Evolutionary conservation across 2,329 filamentous ascomycete genomes (phyloP), one percentile per base, ranked within the genome.

Genomic region (Trichoderma brevicompactum): DNA sequence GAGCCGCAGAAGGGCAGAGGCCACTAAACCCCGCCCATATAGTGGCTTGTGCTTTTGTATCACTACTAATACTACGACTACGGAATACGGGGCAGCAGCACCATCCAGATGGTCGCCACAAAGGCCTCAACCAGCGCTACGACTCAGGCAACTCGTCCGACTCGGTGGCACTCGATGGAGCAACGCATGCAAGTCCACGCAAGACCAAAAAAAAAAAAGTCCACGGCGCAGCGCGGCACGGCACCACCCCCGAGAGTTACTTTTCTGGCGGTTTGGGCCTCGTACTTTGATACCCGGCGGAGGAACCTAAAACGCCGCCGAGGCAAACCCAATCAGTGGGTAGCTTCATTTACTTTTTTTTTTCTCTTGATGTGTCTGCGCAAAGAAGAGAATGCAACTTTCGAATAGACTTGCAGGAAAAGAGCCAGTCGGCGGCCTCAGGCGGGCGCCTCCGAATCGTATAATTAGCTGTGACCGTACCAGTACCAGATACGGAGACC

Each of bases 51-150:
- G 23, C 23, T 28, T 28, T 28, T 28, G 23, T 28, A 28, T 28
- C 23, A 28, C 23, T 28, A 28, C 23, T 5, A 28, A 5, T 28
- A 28, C 5, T 5, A 28, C 23, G 2, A 28, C 23, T 5, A 28
- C 23, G 23, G 23, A 28, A 28, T 28, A 28, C 23, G 23, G 23
- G 23, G 23, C 23, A 28, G 23, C 23, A 28, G 23, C 23, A 28
- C 23, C 23, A 28, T 28, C 23, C 23, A 28, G 23, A 28, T n/a
- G 48, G 32, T 44, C 59, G 59, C 59, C 59, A 62, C 59, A 61
- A 62, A 53, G 46, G 23, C 59, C 59, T 62, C 48, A 43, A 53
- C 43, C 46, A 62, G 59, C 46, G 59, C 59, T 52, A 62, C 59
- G 59, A 62, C 59, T 62, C 59, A 52, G 38, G 59, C 59, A 44